These are phyloP conservation scores for Phytophthora sansomeana DNA, from an alignment of 352 stramenopile genomes.

Conservation along the genomic window DNA sequence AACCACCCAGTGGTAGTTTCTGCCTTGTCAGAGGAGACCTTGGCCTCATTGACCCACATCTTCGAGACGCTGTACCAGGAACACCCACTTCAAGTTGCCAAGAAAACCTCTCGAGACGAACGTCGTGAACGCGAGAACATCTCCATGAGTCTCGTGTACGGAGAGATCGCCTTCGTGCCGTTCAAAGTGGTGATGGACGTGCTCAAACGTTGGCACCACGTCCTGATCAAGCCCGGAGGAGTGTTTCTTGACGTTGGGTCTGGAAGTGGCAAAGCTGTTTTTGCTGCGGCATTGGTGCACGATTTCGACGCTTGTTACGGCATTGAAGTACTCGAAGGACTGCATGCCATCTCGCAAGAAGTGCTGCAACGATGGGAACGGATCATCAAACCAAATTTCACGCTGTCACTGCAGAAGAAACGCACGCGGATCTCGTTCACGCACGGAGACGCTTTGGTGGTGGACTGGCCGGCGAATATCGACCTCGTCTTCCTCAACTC, in stretches of 20 bases:
- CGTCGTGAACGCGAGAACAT: conserved; percentile 64
- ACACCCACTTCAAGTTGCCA: conserved; percentile 45
- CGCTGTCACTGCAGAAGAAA: conserved; percentile 70
- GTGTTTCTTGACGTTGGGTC: conserved; percentile 90
- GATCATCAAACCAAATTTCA: conserved; percentile 52
- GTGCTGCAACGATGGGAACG: conserved; percentile 68
- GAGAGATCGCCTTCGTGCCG: conserved; percentile 87
- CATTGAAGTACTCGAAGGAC: conserved; percentile 88
- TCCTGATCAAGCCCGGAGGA: conserved; percentile 70
- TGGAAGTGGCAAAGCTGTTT: conserved; percentile 89
- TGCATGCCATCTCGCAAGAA: conserved; percentile 70
- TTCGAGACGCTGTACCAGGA: conserved; percentile 61
- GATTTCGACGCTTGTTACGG: conserved; percentile 88
- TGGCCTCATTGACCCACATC: conserved; percentile 35
- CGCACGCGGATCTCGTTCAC: conserved; percentile 77
- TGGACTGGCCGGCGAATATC: conserved; percentile 72
- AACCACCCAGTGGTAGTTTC: conserved; percentile 35
- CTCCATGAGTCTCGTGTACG: conserved; percentile 87
- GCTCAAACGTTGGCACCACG: conserved; percentile 66
- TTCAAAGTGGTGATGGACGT: conserved; percentile 76
- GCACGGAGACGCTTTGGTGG: conserved; percentile 66
- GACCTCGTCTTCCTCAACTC: conserved; percentile 92
- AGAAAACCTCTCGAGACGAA: conserved; percentile 45
- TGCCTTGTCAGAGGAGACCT: conserved; percentile 33
- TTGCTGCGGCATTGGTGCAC: conserved; percentile 83